Base-by-base conservation (phyloP, 306 rosid genomes). In the Prosopis cineraria region DNA sequence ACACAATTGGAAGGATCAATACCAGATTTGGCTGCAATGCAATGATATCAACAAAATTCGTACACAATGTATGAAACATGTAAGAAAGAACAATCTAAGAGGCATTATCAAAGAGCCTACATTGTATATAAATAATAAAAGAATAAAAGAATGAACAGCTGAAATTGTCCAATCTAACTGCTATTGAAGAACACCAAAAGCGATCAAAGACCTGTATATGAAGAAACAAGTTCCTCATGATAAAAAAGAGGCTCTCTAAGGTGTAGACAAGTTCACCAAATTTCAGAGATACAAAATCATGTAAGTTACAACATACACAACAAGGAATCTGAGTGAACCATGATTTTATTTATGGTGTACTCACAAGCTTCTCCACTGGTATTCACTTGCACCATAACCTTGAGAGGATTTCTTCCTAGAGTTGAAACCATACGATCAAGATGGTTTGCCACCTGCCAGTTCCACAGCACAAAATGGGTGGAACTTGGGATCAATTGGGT, bases 291-390 rank as follows among this genome's bases (percentile, higher is more conserved):
- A n/a, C 72, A 72, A 56, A 67, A 64, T 73, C 50, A 58, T 16
- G 71, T 34, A 80, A 81, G 60, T 53, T 22, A 53, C 37, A 44
- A 59, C 22, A 13, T 31, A 41, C 69, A 66, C 20, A 62, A n/a
- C 47, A 65, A 40, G n/a, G 13, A 72, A 31, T 62, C 67, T 4
- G 30, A 66, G 68, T 47, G 79, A 83, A 31, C 10, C 43, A 19
- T 22, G 79, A 72, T 71, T 73, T 80, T 72, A 4, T 13, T 78
- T 62, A 7, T 10, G 78, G 30, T 67, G 70, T 40, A 83, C 98
- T 85, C 81, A 93, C 98, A 91, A 76, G 58, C 87, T 90, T 93
- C 97, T 82, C 98, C 98, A 82, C 98, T 93, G 73, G 97, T 93
- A 83, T 93, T 93, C 70, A 93, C 96, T 89, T 93, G 98, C 72